Evolutionary conservation across 129 eudicot species (phyloP), one percentile per base, ranked within the genome.

Genomic region (Lonicera japonica): DNA sequence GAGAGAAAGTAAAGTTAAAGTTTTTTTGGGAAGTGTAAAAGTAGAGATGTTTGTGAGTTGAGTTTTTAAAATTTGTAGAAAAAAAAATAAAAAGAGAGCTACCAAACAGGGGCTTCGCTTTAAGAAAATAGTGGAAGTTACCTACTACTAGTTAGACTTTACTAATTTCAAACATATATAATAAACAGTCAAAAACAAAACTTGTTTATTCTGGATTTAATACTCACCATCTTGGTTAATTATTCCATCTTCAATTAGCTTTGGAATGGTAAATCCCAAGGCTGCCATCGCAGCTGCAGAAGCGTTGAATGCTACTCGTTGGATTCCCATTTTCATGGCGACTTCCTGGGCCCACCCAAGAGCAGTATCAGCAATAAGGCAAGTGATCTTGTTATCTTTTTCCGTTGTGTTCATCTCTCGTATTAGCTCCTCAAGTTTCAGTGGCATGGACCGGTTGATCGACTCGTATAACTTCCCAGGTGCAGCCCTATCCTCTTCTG

Each of bases 271-370:
- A 2, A 55, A 23, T 25, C 48, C 15, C 39, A 51, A 45, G 12
- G 14, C 56, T 19, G 40, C 56, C 9, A 24, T 8, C 11, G 72
- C 64, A 0, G 64, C 56, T 43, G 72, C 53, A 39, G 64, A 63
- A 56, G 72, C 64, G 55, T 34, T 38, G 15, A 67, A 67, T 23
- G 56, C 72, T 25, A 25, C 48, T 22, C 21, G 21, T 24, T 13
- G 22, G 46, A 67, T 41, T n/a, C 62, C 63, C 43, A 67, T 25
- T 55, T 66, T 66, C 17, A 15, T 55, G 2, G 45, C 71, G 39
- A 66, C 63, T 40, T 66, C n/a, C 7, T 55, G 11, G 14, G 64
- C 72, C 72, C 72, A 67, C 23, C 45, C 64, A 25, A 24, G 25
- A 13, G 18, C 20, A 19, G 4, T n/a, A 25, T 67, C 72, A 17